Conservation (phyloP, 1,284 basidiomycete species). For the Somion occarium region DNA sequence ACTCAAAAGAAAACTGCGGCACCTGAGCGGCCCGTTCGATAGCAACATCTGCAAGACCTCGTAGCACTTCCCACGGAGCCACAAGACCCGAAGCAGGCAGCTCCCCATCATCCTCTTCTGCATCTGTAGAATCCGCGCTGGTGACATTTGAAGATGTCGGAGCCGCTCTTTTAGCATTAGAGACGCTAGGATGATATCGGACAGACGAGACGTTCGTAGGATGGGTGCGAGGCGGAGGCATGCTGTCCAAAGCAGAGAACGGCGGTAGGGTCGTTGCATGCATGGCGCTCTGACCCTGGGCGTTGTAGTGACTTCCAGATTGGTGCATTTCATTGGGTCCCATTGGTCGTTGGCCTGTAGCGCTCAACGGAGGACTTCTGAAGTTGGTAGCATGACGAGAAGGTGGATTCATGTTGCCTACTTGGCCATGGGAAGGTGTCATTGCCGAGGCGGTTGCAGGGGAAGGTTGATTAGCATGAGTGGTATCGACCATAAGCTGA, state of each 20-base stretch:
- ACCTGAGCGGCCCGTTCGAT: constrained; percentile 74
- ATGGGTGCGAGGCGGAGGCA: constrained; percentile 45
- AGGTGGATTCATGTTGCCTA: constrained; percentile 13
- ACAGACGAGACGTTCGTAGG: constrained; percentile 50
- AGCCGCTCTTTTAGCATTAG: constrained; percentile 54
- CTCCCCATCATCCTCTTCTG: constrained; percentile 70
- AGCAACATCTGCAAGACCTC: constrained; percentile 76
- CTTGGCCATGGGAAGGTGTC: constrained; percentile 19
- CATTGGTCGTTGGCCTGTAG: constrained; percentile 21
- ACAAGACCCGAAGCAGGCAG: constrained; percentile 76
- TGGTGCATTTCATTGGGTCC: constrained; percentile 24
- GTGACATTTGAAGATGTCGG: constrained; percentile 59
- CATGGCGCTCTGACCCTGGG: constrained; percentile 20
- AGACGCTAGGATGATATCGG: constrained; percentile 45
- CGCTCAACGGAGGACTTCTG: constrained; percentile 20
- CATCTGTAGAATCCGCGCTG: constrained; percentile 73
- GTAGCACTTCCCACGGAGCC: constrained; percentile 79
- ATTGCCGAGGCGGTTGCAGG: constrained; percentile 15
- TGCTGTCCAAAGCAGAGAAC: constrained; percentile 52
- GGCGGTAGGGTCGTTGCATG: constrained; percentile 58
- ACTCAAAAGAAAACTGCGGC: constrained; percentile 14
- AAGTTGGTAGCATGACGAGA: constrained; percentile 19
- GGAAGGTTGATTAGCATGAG: constrained; percentile 22
- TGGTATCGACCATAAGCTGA: constrained; percentile 35
- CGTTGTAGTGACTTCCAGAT: constrained; percentile 15